Evolutionary conservation across 1,284 basidiomycete genomes (phyloP).

Genomic region (Cryptococcus sp.): DNA sequence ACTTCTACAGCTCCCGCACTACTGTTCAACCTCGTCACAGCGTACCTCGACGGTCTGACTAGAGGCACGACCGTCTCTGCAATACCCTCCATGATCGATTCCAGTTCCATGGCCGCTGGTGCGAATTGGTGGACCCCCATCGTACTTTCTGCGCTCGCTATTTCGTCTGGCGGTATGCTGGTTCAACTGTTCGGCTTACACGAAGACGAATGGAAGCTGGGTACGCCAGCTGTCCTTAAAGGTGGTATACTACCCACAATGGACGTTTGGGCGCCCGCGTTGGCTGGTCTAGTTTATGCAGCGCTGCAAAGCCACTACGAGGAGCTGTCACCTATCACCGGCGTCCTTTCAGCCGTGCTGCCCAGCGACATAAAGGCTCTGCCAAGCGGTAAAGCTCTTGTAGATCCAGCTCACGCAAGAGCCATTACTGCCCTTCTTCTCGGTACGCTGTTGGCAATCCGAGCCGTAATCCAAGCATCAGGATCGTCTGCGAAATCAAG

Average conservation of each 20-base stretch:
- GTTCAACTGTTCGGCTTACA: slow-evolving; percentile 33
- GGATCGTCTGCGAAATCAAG: slow-evolving; percentile 1
- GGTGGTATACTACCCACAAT: slow-evolving; percentile 38
- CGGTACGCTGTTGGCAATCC: slow-evolving; percentile 27
- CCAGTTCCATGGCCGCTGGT: slow-evolving; percentile 2
- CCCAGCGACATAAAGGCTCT: slow-evolving; percentile 19
- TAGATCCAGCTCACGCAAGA: slow-evolving; percentile 24
- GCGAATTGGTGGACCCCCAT: slow-evolving; percentile 27
- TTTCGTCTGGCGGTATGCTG: slow-evolving; percentile 40
- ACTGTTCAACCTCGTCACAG: slow-evolving; percentile 31
- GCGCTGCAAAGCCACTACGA: slow-evolving; percentile 21
- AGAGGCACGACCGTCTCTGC: slow-evolving; percentile 34
- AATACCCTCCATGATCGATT: slow-evolving; percentile 18
- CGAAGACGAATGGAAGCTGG: slow-evolving; percentile 32
- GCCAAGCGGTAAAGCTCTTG: background rate
- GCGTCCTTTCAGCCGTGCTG: slow-evolving; percentile 14
- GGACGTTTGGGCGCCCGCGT: slow-evolving; percentile 40
- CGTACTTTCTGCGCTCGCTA: slow-evolving; percentile 39
- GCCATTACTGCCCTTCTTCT: slow-evolving; percentile 36
- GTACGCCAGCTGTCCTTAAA: slow-evolving; percentile 31
- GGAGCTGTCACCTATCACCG: slow-evolving; percentile 13
- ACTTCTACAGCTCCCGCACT: slow-evolving; percentile 29
- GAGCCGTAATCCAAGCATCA: slow-evolving; percentile 26
- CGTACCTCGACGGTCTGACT: slow-evolving; percentile 37
- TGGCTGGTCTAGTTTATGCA: slow-evolving; percentile 28